Base-by-base conservation (phyloP, 176 grass and related monocot genomes). In the Thinopyrum elongatum region DNA sequence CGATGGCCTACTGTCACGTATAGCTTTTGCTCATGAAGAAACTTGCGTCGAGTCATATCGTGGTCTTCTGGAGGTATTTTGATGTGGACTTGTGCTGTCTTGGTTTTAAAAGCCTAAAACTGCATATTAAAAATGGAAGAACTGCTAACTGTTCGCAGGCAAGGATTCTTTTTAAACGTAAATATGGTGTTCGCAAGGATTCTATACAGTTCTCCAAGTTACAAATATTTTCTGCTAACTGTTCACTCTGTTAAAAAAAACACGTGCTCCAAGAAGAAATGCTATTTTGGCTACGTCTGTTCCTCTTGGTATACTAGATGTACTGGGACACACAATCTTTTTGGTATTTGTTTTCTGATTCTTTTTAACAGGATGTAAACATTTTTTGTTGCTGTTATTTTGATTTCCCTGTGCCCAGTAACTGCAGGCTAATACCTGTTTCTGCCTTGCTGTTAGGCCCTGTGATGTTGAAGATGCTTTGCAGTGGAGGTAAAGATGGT, bases 381-480 rank as follows among this genome's bases (percentile, higher is more conserved):
- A 31, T 69, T 31, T 82, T 70, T 36, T 21, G 10, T 49, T 58
- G 53, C 17, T 86, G 63, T 46, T 80, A 73, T 21, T 86, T 80
- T 21, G 12, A 61, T 53, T 80, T 77, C 27, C 39, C 34, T 39
- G 69, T 64, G 23, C 67, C 49, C 74, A 60, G 41, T 74, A 79
- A 79, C 35, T 62, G 68, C 31, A 69, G 74, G 44, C 63, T 85
- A 85, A 65, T 78, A 72, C 15, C 13, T 89, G 75, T 83, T 87
- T 27, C 36, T 85, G 81, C 25, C 79, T 83, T 85, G 33, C 38
- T 86, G 81, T 22, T 83, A 98, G 95, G 95, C 79, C 93, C 93
- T 34, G 73, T 4, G 8, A 91, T 76, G 78, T 77, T 98, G 87
- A 85, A 89, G 65, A 61, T 95, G 74, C 75, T 95, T 57, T 93